Percentiles rank a stretch among this genome's conserved stretches.
Conservation (phyloP, 345 rosid species). For the Pistacia atlantica region DNA sequence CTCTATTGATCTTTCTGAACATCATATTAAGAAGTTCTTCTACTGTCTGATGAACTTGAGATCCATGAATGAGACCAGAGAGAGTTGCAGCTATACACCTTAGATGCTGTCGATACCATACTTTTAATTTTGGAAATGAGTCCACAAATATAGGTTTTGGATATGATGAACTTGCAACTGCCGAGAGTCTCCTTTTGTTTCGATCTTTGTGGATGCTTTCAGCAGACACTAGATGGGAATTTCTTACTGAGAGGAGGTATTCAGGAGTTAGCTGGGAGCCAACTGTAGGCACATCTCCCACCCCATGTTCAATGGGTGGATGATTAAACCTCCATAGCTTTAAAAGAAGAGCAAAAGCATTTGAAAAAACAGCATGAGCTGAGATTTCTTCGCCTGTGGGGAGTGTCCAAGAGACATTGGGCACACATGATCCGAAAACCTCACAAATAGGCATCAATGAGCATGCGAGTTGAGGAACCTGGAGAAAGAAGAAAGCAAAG, state of each 20-base stretch:
- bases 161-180: conserved; percentile 56
- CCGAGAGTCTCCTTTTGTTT: conserved; percentile 60
- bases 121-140: conserved; percentile 85
- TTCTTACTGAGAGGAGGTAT: conserved; percentile 82
- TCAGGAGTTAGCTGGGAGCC: conserved; percentile 87
- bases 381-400: conserved; percentile 76
- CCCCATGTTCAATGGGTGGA: conserved; percentile 88
- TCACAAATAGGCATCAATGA: conserved; percentile 94
- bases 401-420: conserved; percentile 73
- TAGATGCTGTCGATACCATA: conserved; percentile 91
- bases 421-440: conserved; percentile 85
- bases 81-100: conserved; percentile 88
- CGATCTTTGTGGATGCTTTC: conserved; percentile 60
- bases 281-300: conserved; percentile 89
- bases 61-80: conserved; percentile 80
- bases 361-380: conserved; percentile 85
- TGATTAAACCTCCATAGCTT: conserved; percentile 94
- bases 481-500: conserved; percentile 17
- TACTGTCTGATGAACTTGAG: conserved; percentile 82
- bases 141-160: conserved; percentile 76
- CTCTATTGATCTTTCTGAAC: conserved; percentile 71
- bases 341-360: conserved; percentile 88
- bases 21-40: conserved; percentile 81
- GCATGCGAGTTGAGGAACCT: conserved; percentile 96
- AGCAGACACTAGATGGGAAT: conserved; percentile 69